Evolutionary conservation across 176 grass and related monocot genomes (phyloP).

Genomic region (Stipa capillata): DNA sequence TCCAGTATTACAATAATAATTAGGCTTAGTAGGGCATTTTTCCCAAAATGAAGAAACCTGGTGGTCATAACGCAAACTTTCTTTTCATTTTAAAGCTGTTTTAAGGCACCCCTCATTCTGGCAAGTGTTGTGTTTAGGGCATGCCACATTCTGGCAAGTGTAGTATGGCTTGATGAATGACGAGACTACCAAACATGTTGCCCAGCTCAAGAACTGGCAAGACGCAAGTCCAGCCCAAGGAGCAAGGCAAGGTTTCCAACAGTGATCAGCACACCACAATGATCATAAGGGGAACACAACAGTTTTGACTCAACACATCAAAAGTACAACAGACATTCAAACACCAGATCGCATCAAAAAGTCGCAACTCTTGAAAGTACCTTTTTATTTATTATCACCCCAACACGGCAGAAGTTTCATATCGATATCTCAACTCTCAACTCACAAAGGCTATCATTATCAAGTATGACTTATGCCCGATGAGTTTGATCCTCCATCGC

Average conservation of each 20-base stretch:
- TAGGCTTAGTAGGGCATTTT: neutral
- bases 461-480: neutral
- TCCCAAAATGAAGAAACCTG: neutral
- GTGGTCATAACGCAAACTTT: neutral
- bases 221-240: neutral
- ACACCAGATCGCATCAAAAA: neutral
- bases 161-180: too few relatives aligned
- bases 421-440: neutral
- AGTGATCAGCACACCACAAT: neutral
- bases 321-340: neutral
- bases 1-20: too few relatives aligned
- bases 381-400: slow-evolving; percentile 18
- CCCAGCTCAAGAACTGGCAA: neutral
- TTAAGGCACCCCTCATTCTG: neutral
- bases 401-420: slow-evolving; percentile 3
- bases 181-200: too few relatives aligned
- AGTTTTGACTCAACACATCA: neutral
- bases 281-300: neutral
- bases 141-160: neutral
- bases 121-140: too few relatives aligned
- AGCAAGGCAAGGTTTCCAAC: neutral
- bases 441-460: slow-evolving; percentile 1
- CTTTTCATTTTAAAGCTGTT: neutral
- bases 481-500: neutral
- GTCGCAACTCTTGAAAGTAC: neutral